Conservation (phyloP, 2,329 filamentous ascomycete genomes). For the Paraphaeosphaeria sporulosa region DNA sequence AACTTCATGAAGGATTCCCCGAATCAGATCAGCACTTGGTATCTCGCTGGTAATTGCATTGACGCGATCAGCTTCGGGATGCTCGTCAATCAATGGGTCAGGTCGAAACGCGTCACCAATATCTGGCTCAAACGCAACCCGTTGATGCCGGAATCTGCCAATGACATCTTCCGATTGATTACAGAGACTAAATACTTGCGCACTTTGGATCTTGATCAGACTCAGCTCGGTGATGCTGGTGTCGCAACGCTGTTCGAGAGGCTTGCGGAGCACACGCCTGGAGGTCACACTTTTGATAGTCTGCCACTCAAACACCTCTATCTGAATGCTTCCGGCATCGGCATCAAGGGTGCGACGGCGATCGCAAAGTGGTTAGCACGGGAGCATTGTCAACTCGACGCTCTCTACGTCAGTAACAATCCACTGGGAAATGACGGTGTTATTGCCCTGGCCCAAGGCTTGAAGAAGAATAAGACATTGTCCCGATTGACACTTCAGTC, state of each 20-base stretch:
- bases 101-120: conserved; percentile 56
- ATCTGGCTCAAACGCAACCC: conserved; percentile 65
- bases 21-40: conserved; percentile 62
- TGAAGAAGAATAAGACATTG: conserved; percentile 31
- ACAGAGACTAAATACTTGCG: conserved; percentile 53
- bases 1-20: conserved; percentile 57
- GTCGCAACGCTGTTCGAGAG: conserved; percentile 54
- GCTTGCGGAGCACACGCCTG: conserved; percentile 42
- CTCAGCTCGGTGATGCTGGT: conserved; percentile 59
- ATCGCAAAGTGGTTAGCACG: conserved; percentile 37
- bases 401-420: conserved; percentile 44
- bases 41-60: conserved; percentile 64
- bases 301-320: conserved; percentile 42
- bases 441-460: conserved; percentile 30
- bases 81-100: conserved; percentile 56
- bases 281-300: conserved; percentile 14
- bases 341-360: conserved; percentile 27
- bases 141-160: conserved; percentile 50
- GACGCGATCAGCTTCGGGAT: conserved; percentile 52
- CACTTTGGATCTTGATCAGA: conserved; percentile 63
- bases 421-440: conserved; percentile 38
- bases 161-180: conserved; percentile 56
- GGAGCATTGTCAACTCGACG: conserved; percentile 35
- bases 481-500: conserved; percentile 52
- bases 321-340: conserved; percentile 43